Evolutionary conservation across 768 basidiomycete species (phyloP), one percentile per base, ranked within the genome.

Genomic region (Mycena kentingensis): DNA sequence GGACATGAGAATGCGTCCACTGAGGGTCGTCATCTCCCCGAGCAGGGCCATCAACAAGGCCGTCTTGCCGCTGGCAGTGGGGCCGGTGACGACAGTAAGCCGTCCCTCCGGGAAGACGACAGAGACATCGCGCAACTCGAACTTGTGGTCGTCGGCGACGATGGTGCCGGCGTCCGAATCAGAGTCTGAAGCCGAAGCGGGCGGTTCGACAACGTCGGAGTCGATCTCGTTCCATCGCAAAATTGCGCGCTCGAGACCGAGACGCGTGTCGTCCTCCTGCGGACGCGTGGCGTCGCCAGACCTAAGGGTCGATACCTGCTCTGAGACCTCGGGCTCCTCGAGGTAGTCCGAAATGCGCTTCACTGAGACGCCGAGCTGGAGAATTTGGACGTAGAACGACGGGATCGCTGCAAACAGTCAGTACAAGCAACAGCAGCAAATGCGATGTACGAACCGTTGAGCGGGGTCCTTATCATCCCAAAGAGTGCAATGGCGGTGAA

Each of bases 401-500:
- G 93, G 93, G 41, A 96, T 84, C 25, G 89, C 78, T 18, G 75
- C 65, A 34, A 10, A 55, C 19, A 52, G 27, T 35, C 22, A 26
- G 27, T 2, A 49, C 7, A 41, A 13, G 5, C 13, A 11, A 5
- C 31, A 38, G 24, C 16, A 8, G 7, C 12, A 11, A 15, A 34
- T 27, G 4, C 8, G 26, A 13, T 10, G n/a, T 3, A 48, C 41
- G 2, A n/a, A 57, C 55, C 49, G 16, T 29, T 57, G 55, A 71
- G 18, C 60, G 84, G 56, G 5, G 44, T 39, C 79, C 83, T 78
- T 61, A 97, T 77, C 93, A 97, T 93, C 39, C 77, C 77, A 68
- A 96, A 96, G 35, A 96, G 67, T 0, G 91, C 81, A 29, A 97
- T 88, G 0, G 92, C 76, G 37, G 94, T 96, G 65, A 96, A 96